These are phyloP conservation scores for Curvularia eragrostidis DNA, from an alignment of 2,329 filamentous ascomycete species.

Conservation along the genomic window DNA sequence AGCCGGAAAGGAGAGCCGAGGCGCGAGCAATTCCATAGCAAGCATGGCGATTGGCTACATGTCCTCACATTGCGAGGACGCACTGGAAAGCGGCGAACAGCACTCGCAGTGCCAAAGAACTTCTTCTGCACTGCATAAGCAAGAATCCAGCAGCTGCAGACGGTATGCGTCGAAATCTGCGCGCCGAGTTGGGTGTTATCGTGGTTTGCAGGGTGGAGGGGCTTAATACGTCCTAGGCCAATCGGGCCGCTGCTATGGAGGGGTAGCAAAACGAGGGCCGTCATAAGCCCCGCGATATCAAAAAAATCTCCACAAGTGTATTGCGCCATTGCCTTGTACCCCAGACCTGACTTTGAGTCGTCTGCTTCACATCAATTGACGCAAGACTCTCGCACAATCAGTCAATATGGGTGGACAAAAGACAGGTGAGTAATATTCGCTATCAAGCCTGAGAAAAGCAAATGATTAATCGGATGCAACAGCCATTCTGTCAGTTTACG, in stretches of 20 bases:
- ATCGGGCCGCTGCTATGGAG: slow-evolving; percentile 14
- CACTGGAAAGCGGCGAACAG: neutral
- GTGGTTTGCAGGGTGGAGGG: slow-evolving; percentile 6
- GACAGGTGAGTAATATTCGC: slow-evolving; percentile 35
- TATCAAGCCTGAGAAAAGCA: neutral
- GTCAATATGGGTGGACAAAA: slow-evolving; percentile 47
- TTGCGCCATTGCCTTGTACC: slow-evolving; percentile 29
- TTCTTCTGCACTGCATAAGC: neutral
- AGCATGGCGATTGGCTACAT: slow-evolving; percentile 13
- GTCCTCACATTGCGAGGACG: neutral
- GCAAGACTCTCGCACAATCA: slow-evolving; percentile 12
- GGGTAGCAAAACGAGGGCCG: slow-evolving; percentile 19
- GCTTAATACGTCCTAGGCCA: slow-evolving; percentile 12
- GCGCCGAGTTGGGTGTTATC: slow-evolving; percentile 1
- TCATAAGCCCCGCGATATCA: slow-evolving; percentile 16
- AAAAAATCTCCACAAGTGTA: slow-evolving; percentile 30
- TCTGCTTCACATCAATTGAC: slow-evolving; percentile 25
- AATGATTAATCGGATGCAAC: slow-evolving; percentile 16
- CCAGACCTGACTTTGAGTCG: slow-evolving; percentile 22
- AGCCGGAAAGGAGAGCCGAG: slow-evolving; percentile 12
- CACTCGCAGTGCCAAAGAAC: neutral
- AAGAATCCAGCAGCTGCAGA: neutral
- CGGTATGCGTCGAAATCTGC: neutral
- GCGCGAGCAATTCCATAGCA: slow-evolving; percentile 1
- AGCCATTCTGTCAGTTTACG: slow-evolving; percentile 96